Percentiles rank a stretch among this genome's conserved stretches.
These are phyloP conservation scores for Cystobasidium onofrii DNA, from an alignment of 768 basidiomycete genomes.

Conservation along the genomic window DNA sequence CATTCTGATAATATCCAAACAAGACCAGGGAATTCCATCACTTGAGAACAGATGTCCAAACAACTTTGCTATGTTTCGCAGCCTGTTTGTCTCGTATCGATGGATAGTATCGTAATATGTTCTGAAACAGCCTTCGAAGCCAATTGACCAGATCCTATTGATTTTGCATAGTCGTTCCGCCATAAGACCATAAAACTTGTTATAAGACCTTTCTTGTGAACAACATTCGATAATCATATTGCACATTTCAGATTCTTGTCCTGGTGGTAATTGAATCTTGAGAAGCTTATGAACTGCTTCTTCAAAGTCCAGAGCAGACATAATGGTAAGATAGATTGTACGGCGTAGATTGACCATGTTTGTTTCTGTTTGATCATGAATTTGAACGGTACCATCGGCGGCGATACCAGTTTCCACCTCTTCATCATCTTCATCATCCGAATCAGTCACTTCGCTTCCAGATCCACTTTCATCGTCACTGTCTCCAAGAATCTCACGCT, in stretches of 20 bases:
- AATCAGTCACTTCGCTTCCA: slow-evolving; percentile 49
- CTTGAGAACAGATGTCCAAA: slow-evolving; percentile 83
- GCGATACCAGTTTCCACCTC: slow-evolving; percentile 53
- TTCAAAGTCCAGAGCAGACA: slow-evolving; percentile 57
- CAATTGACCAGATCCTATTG: slow-evolving; percentile 87
- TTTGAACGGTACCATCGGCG: slow-evolving; percentile 72
- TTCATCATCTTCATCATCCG: slow-evolving; percentile 52
- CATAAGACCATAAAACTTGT: slow-evolving; percentile 90
- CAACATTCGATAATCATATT: slow-evolving; percentile 99
- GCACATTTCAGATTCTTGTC: slow-evolving; percentile 90
- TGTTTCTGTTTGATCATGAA: slow-evolving; percentile 88
- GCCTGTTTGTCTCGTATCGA: slow-evolving; percentile 94
- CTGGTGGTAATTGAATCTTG: slow-evolving; percentile 82
- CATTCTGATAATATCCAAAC: slow-evolving; percentile 73
- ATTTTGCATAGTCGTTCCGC: slow-evolving; percentile 95
- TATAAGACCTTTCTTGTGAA: slow-evolving; percentile 96
- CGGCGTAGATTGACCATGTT: slow-evolving; percentile 91
- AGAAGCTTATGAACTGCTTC: slow-evolving; percentile 97
- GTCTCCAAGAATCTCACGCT: slow-evolving; percentile 85
- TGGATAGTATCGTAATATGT: slow-evolving; percentile 95
- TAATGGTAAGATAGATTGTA: slow-evolving; percentile 92
- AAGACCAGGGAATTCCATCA: slow-evolving; percentile 83
- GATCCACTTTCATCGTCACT: slow-evolving; percentile 50
- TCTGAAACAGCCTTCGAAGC: slow-evolving; percentile 73
- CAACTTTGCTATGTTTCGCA: slow-evolving; percentile 93